Conservation (phyloP, 2,329 filamentous ascomycete species). For the Aspergillus novofumigatus region DNA sequence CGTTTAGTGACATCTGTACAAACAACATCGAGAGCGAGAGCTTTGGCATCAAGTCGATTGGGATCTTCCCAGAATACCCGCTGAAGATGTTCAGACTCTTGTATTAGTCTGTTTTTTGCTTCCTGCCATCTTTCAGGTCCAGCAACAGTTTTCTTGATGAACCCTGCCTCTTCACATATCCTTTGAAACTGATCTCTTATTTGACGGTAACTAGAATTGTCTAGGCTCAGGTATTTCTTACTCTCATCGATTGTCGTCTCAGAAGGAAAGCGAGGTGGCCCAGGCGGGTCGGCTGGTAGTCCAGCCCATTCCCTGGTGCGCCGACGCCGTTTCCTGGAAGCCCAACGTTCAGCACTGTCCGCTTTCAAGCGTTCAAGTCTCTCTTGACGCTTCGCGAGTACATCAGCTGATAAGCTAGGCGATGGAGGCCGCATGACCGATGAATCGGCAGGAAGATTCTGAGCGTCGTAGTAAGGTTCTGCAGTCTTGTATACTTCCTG, state of each 20-base stretch:
- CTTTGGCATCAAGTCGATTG: conserved; percentile 57
- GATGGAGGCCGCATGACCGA: conserved; percentile 16
- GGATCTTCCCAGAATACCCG: conserved; percentile 57
- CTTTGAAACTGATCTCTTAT: conserved; percentile 63
- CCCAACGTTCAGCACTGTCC: conserved; percentile 61
- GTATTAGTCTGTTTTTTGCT: conserved; percentile 63
- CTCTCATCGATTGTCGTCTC: conserved; percentile 79
- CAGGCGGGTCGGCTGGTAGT: conserved; percentile 62
- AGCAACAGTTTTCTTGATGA: conserved; percentile 72
- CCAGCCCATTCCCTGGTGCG: conserved; percentile 66
- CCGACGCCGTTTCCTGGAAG: conserved; percentile 62
- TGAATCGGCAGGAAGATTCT: conserved; percentile 22
- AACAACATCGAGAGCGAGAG: conserved; percentile 70
- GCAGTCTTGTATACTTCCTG: conserved; percentile 36
- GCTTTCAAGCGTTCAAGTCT: conserved; percentile 52
- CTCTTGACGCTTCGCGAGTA: conserved; percentile 52
- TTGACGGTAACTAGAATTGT: conserved; percentile 59
- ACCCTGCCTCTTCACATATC: conserved; percentile 64
- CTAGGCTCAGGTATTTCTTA: conserved; percentile 64
- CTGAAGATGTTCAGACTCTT: conserved; percentile 61
- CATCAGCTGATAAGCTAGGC: conserved; percentile 42
- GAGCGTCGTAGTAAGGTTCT: conserved; percentile 24
- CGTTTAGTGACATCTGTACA: conserved; percentile 79
- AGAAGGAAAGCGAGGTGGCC: conserved; percentile 70
- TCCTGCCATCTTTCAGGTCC: conserved; percentile 70